Evolutionary conservation across 2,329 filamentous ascomycete species (phyloP).

Genomic region (Cordyceps pruinosa): DNA sequence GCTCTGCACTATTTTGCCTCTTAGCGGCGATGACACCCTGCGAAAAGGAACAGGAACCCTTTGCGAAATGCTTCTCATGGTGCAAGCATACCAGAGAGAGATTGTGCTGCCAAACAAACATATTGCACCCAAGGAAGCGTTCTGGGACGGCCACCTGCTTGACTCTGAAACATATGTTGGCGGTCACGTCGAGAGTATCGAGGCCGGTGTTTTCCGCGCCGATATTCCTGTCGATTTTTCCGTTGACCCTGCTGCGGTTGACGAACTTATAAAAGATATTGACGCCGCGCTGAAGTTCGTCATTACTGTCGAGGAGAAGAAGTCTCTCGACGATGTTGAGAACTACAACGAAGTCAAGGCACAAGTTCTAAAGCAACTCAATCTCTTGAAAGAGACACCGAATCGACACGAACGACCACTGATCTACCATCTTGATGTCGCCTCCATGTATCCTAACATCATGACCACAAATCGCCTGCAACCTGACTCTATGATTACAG

Average conservation of each 20-base stretch:
- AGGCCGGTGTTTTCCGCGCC: conserved; percentile 91
- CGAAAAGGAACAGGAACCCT: conserved; percentile 95
- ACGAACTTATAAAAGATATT: conserved; percentile 79
- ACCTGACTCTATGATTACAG: conserved; percentile 97
- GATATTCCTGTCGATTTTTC: conserved; percentile 94
- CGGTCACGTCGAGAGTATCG: conserved; percentile 97
- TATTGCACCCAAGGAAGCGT: conserved; percentile 79
- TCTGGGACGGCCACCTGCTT: conserved; percentile 93
- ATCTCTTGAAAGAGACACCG: conserved; percentile 70
- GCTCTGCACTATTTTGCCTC: conserved; percentile 88
- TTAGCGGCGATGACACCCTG: conserved; percentile 86
- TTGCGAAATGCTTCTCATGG: conserved; percentile 99
- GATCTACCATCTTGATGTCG: conserved; percentile 97
- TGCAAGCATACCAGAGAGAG: conserved; percentile 85
- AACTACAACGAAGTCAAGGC: conserved; percentile 81
- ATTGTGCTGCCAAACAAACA: conserved; percentile 97
- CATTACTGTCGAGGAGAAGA: conserved; percentile 76
- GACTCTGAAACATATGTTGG: conserved; percentile 98
- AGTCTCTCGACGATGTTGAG: conserved; percentile 67
- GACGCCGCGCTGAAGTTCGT: conserved; percentile 87
- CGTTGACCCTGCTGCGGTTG: conserved; percentile 80
- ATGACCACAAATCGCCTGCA: conserved; percentile 99
- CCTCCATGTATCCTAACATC: conserved; percentile 99
- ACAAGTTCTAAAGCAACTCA: conserved; percentile 67
- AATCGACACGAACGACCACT: conserved; percentile 79